Evolutionary conservation across 495 filamentous ascomycete species (phyloP), one percentile per base, ranked within the genome.

Genomic region (Penicillium cosmopolitanum): DNA sequence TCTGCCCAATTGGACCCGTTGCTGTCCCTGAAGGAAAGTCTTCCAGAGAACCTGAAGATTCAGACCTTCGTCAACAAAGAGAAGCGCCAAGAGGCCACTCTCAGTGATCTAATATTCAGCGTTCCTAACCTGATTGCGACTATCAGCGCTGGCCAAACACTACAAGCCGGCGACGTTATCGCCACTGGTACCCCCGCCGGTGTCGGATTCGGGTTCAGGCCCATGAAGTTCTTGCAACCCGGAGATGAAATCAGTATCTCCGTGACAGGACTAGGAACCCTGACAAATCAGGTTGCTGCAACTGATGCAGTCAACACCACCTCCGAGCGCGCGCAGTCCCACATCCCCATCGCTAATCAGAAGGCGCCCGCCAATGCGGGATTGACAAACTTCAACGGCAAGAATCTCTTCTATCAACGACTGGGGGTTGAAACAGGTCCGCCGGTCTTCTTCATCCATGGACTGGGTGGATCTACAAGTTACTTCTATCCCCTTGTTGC

Each of bases 181-280:
- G 90, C 89, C 55, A 92, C 89, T 25, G 89, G 89, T 55, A 93
- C 89, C 1, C 82, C 82, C 19, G 78, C 79, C 5, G 80, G 82
- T 21, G 82, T 85, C 16, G 82, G 82, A 4, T 75, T 85, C 53
- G 80, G 82, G 0, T 66, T 67, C 25, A 73, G 71, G 23, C 80
- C 81, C 5, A 71, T 72, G 56, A 71, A 71, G 47, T 81, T 70
- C 33, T 58, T 85, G 51, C 73, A 81, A 61, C 53, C 83, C 51
- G 80, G 77, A 0, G 82, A 84, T 67, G 74, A 80, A 42, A 77
- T 85, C 4, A 75, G 74, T 65, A 78, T 85, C 12, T 63, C 74
- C 40, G 74, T 83, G 43, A 68, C 63, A 31, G 62, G 65, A 11
- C 57, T 74, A 19, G 69, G 69, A 21, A 76, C 70, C 2, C 60